Base-by-base conservation (phyloP, 2,329 filamentous ascomycete genomes). In the Xylaria digitata region DNA sequence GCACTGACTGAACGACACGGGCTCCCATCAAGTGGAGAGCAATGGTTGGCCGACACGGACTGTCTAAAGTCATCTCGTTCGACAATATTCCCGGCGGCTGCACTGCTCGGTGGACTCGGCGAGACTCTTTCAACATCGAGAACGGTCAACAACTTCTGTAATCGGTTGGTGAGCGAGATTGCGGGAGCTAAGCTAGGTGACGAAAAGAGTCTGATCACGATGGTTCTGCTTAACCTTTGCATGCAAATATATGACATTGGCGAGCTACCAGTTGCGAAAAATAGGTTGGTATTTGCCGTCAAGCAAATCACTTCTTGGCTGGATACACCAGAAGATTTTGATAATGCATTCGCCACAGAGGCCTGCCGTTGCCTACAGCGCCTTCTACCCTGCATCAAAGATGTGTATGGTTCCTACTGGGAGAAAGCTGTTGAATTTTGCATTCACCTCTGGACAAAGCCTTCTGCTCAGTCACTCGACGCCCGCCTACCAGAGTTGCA, bases 341-440 rank as follows among this genome's bases (percentile, higher is more conserved):
- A 82, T 23, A 74, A 78, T n/a, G 77, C 79, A 61, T 69, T 87
- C n/a, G 76, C 81, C 67, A 76, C 84, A 34, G 80, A 87, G 80
- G 79, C 85, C 69, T 86, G 88, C 75, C 80, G 89, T 73, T 83
- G 83, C 67, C 75, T 93, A 60, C 81, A 86, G 1, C 80, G 82
- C 3, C 81, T 97, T 3, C 79, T 97, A 0, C 92, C 92, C 1
- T 86, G 86, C 46, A 90, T 97, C 72, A 87, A 88, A 65, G 91
- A 94, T 53, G 89, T 97, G 0, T 97, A 97, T 73, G 96, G 95
- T 0, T 88, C 92, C 0, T 92, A 97, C 75, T 99, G 96, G 96
- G 86, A 90, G 57, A 86, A 86, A 54, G 79, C 85, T 0, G 79
- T 93, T 19, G 82, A 86, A 40, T 86, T 88, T 56, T 86, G 90